Evolutionary conservation across 1,284 basidiomycete species (phyloP).

Genomic region (Ceratobasidium sp.): DNA sequence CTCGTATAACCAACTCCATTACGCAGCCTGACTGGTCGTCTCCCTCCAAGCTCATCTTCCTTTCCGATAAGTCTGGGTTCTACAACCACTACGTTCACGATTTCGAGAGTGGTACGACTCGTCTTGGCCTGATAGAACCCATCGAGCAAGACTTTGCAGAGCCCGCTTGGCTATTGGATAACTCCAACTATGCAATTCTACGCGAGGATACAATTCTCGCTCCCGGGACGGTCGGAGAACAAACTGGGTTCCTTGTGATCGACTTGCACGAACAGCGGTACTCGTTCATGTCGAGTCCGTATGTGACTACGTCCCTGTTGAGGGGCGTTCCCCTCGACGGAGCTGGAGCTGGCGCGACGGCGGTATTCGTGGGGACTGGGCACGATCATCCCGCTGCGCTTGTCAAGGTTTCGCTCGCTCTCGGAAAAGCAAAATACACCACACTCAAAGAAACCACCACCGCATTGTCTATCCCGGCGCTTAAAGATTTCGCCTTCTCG

Average conservation of each 20-base stretch:
- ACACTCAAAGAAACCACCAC: constrained; percentile 10
- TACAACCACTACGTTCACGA: constrained; percentile 73
- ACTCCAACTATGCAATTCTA: constrained; percentile 64
- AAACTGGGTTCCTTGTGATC: constrained; percentile 49
- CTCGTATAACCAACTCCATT: constrained; percentile 49
- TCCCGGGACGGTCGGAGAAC: constrained; percentile 63
- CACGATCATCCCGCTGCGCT: constrained; percentile 58
- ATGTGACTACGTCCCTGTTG: constrained; percentile 60
- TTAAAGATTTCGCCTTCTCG: constrained; percentile 38
- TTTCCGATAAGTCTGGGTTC: constrained; percentile 74
- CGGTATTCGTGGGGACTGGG: constrained; percentile 56
- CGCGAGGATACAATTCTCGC: constrained; percentile 61
- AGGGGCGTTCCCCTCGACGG: constrained; percentile 52
- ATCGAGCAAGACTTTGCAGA: constrained; percentile 67
- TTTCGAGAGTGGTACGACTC: constrained; percentile 52
- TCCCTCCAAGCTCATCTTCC: constrained; percentile 70
- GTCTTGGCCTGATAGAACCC: constrained; percentile 61
- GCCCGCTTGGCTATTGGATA: constrained; percentile 68
- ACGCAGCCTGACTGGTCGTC: constrained; percentile 64
- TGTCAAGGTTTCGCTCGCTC: constrained; percentile 55
- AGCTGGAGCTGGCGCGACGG: constrained; percentile 42
- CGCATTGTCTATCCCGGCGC: constrained; percentile 13
- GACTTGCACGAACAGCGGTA: constrained; percentile 44
- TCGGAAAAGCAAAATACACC: constrained; percentile 45
- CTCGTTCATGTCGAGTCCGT: constrained; percentile 60